These are phyloP conservation scores for Microascus cirrosus DNA, from an alignment of 2,329 filamentous ascomycete species.

Conservation along the genomic window DNA sequence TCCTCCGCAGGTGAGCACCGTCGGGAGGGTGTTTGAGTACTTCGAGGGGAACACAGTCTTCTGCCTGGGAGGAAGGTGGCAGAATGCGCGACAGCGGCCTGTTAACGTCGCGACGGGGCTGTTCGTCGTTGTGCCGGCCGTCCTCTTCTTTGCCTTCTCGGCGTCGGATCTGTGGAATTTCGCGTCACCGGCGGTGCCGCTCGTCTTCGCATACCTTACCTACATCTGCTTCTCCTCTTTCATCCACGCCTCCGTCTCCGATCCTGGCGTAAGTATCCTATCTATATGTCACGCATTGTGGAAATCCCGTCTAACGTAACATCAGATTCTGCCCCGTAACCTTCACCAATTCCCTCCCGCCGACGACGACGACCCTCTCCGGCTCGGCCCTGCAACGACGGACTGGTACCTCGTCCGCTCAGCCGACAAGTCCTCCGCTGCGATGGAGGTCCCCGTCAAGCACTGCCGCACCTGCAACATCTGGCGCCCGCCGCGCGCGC, in stretches of 20 bases:
- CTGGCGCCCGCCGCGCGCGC: constrained; percentile 89
- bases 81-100: constrained; percentile 79
- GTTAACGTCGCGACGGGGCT: constrained; percentile 81
- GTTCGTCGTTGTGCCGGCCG: constrained; percentile 65
- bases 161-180: constrained; percentile 79
- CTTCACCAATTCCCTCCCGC: constrained; percentile 76
- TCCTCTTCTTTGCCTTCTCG: constrained; percentile 77
- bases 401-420: constrained; percentile 92
- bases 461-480: constrained; percentile 97
- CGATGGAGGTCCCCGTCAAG: constrained; percentile 97
- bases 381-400: constrained; percentile 73
- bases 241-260: constrained; percentile 79
- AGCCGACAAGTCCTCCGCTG: constrained; percentile 60
- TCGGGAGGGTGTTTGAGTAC: constrained; percentile 77
- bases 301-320: background rate
- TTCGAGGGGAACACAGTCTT: constrained; percentile 92
- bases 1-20: constrained; percentile 20
- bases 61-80: constrained; percentile 71
- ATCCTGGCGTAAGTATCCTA: constrained; percentile 67
- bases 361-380: constrained; percentile 68
- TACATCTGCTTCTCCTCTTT: constrained; percentile 90
- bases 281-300: background rate
- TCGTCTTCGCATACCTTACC: constrained; percentile 84
- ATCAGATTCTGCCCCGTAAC: constrained; percentile 81
- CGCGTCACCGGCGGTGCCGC: constrained; percentile 77